Percentiles rank a stretch among this genome's conserved stretches.
Conservation (phyloP, 192 early-diverging fungal species). For the Thamnidium elegans region DNA sequence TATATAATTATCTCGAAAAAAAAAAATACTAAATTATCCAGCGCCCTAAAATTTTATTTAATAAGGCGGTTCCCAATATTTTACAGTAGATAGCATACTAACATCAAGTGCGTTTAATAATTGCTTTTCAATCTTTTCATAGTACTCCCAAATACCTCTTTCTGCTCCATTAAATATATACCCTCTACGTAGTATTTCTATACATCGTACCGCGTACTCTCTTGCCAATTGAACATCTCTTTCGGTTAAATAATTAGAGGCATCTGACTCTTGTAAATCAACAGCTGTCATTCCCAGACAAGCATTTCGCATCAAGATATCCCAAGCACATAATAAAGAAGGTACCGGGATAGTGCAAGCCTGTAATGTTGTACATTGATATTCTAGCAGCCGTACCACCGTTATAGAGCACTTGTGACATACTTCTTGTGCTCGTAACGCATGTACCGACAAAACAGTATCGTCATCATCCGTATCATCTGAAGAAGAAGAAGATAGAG, state of each 20-base stretch:
- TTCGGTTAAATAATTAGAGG: background rate
- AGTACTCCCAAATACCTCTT: slow-evolving; percentile 19
- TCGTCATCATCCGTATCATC: background rate
- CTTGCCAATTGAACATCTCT: background rate
- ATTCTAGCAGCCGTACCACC: slow-evolving; percentile 17
- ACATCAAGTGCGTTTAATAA: background rate
- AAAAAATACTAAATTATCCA: too few relatives aligned
- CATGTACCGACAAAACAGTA: background rate
- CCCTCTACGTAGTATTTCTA: slow-evolving; percentile 13
- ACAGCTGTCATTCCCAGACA: slow-evolving; percentile 9
- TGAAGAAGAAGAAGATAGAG: background rate
- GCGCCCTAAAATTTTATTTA: too few relatives aligned
- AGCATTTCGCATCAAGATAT: slow-evolving; percentile 19
- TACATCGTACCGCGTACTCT: slow-evolving; percentile 17
- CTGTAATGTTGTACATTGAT: slow-evolving; percentile 12
- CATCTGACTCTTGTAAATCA: background rate
- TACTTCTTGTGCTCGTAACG: slow-evolving; percentile 19
- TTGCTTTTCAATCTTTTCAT: slow-evolving; percentile 22
- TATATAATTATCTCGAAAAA: too few relatives aligned
- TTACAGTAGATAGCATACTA: too few relatives aligned
- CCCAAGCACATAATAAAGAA: slow-evolving; percentile 16
- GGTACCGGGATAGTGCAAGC: slow-evolving; percentile 17
- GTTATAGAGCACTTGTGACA: slow-evolving; percentile 16
- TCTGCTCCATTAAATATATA: slow-evolving; percentile 23
- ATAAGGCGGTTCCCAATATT: too few relatives aligned